phyloP scores from a whole-genome alignment of 805 yeast species.

The Candida andamanensis region DNA sequence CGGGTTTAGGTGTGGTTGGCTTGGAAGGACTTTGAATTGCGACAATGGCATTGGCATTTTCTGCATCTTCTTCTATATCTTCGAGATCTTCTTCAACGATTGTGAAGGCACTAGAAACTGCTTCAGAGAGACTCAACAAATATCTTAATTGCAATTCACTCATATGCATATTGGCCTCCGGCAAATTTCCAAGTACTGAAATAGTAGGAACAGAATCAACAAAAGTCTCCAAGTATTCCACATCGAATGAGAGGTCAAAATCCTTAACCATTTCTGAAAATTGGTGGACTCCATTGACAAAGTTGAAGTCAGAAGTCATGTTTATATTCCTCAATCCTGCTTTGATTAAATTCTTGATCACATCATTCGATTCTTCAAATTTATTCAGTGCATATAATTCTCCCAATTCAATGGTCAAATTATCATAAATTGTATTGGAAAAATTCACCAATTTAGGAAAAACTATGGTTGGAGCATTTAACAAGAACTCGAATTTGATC shows the following conservation, averaged over 20 bases:
- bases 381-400: slow-evolving; percentile 68
- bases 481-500: slow-evolving; percentile 65
- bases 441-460: slow-evolving; percentile 47
- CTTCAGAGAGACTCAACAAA: slow-evolving; percentile 49
- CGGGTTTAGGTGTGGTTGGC: slow-evolving; percentile 1
- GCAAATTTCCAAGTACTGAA: slow-evolving; percentile 50
- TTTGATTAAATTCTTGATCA: slow-evolving; percentile 46
- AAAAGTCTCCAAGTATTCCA: slow-evolving; percentile 48
- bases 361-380: slow-evolving; percentile 34
- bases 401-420: slow-evolving; percentile 71
- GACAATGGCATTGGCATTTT: slow-evolving; percentile 51
- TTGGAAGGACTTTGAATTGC: not conserved
- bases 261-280: slow-evolving; percentile 59
- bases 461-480: slow-evolving; percentile 78
- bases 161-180: slow-evolving; percentile 57
- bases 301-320: slow-evolving; percentile 56
- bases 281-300: slow-evolving; percentile 44
- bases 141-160: slow-evolving; percentile 70
- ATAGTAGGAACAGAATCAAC: slow-evolving; percentile 42
- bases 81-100: slow-evolving; percentile 36
- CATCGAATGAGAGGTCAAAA: slow-evolving; percentile 55
- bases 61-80: slow-evolving; percentile 58
- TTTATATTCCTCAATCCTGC: slow-evolving; percentile 72
- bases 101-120: slow-evolving; percentile 52
- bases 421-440: slow-evolving; percentile 41